Conservation (phyloP, 2,329 filamentous ascomycete species). For the Aureobasidium leucospermi region DNA sequence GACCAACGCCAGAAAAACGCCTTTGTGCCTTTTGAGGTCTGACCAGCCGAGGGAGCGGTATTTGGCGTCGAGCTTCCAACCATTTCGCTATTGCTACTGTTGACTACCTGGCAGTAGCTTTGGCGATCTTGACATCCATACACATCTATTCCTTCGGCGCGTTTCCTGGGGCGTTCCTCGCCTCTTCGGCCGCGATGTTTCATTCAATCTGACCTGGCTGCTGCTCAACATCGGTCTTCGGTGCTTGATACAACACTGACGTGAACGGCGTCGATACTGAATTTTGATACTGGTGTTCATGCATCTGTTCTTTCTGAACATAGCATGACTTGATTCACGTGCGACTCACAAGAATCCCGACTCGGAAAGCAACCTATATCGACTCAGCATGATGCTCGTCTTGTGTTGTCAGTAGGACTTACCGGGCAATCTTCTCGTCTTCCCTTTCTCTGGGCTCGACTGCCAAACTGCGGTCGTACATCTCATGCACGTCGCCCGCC, state of each 20-base stretch:
- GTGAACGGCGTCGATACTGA: not conserved
- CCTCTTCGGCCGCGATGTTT: not conserved
- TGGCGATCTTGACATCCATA: not conserved
- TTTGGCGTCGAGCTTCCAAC: no score
- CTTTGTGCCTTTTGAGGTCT: not conserved
- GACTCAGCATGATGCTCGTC: conserved; percentile 19
- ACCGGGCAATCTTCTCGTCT: conserved; percentile 99
- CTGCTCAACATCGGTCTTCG: not conserved
- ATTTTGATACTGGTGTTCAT: not conserved
- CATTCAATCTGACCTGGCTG: not conserved
- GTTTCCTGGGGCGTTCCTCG: not conserved
- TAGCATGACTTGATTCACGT: not conserved
- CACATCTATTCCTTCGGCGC: not conserved
- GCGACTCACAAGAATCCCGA: conserved; percentile 45
- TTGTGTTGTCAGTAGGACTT: conserved; percentile 28
- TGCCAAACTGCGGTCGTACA: conserved; percentile 95
- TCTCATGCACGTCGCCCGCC: conserved; percentile 93
- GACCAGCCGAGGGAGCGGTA: not conserved
- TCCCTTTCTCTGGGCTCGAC: conserved; percentile 93
- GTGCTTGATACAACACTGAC: not conserved
- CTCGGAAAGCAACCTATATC: conserved; percentile 44
- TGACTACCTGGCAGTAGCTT: not conserved
- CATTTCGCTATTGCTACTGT: not conserved
- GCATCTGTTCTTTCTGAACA: not conserved
- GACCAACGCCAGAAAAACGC: not conserved